Evolutionary conservation across 2,329 filamentous ascomycete genomes (phyloP), one percentile per base, ranked within the genome.

Genomic region (Madurella fahalii): DNA sequence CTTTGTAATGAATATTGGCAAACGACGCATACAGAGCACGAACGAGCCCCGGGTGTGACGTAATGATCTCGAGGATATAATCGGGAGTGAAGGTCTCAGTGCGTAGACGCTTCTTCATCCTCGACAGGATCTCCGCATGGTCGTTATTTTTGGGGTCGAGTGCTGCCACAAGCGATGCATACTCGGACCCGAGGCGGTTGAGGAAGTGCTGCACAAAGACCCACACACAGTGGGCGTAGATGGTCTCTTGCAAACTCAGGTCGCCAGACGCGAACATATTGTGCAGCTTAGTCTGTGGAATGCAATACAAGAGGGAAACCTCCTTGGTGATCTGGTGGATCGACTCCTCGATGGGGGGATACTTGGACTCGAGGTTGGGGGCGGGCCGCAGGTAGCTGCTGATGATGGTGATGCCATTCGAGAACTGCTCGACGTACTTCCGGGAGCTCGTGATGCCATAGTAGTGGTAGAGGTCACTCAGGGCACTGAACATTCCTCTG

Each of bases 261-360:
- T 87, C 83, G 47, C 92, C 92, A 15, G 83, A 85, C 48, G 89
- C 89, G 71, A 99, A 99, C 64, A 96, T 83, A 55, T 80, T 77
- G 73, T 96, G 93, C 71, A 99, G 90, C 73, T 92, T 94, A 80
- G 96, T 99, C 72, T 95, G 93, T 13, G 94, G 94, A 63, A 99
- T 88, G 71, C 94, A 99, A 83, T 97, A 99, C 16, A 99, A 80
- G 55, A 99, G 82, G 1, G 94, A 97, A 48, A 96, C 87, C 72
- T 99, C 94, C 80, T 97, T 97, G 77, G 94, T 95, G 76, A 99
- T 96, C 74, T 99, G 94, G 74, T 96, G 90, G 62, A 99, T 96
- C 2, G 93, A 94, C 63, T 93, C 87, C 66, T 96, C 90, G 63
- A 97, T 90, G 0, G 91, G 87, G 40, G 93, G 92, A 68, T 76